Evolutionary conservation across 768 basidiomycete genomes (phyloP), one percentile per base, ranked within the genome.

Genomic region (Amanita rimosa): DNA sequence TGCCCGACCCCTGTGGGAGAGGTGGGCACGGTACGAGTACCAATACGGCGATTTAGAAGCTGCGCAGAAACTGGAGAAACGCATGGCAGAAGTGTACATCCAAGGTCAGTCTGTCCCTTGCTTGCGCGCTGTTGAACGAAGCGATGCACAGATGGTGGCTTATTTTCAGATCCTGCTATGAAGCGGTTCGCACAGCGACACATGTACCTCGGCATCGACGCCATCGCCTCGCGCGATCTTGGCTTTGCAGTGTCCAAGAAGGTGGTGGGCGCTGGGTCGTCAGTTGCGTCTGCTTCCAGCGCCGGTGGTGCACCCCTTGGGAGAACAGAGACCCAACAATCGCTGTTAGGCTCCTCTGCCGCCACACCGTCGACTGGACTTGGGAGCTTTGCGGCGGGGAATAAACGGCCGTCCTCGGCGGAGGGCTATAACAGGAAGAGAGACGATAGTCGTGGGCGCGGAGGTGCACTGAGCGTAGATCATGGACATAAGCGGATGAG

Each of bases 21-120:
- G 89, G 38, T 98, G 94, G 96, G 83, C 92, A 3, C 75, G 85
- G 48, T 95, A 95, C 66, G 91, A 96, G 63, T 97, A 93, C 66
- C 84, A 89, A 58, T 97, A 87, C 58, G 91, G 91, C n/a, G 91
- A 94, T 64, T 70, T 94, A 31, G 82, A 87, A 37, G 85, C 88
- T 1, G 79, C 88, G 2, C 81, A 87, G 55, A 90, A 94, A 64
- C 76, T 97, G 41, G 93, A 96, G 63, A 81, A 82, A 52, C 79
- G 96, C 6, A 86, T 97, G 57, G 71, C 83, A 0, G 94, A 97
- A 52, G 79, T 82, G 0, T 97, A 90, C 64, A 83, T 92, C 0
- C 78, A 78, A 43, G 91, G 92, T 91, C 53, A 35, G 78, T 64
- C 19, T 22, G 2, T 37, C 34, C 43, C 27, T 13, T 43, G 42